These are phyloP conservation scores for Boletus semigastroideus DNA, from an alignment of 1,284 basidiomycete species.

Conservation along the genomic window DNA sequence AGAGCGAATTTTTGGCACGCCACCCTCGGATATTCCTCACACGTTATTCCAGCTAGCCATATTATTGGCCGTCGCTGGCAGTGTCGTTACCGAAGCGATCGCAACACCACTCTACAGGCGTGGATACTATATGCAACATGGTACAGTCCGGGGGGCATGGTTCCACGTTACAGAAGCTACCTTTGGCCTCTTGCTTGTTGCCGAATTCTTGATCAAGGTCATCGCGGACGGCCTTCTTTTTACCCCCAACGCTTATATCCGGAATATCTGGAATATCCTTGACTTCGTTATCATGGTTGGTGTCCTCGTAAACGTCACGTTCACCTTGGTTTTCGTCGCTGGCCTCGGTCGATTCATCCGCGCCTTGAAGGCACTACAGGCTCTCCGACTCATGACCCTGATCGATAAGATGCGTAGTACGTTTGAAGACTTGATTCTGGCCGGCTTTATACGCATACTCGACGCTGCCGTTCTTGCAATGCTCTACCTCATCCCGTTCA, in stretches of 20 bases:
- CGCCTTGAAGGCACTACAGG: conserved; percentile 87
- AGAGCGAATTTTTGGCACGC: conserved; percentile 78
- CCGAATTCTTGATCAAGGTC: conserved; percentile 90
- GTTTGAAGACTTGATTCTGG: conserved; percentile 88
- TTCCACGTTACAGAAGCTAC: conserved; percentile 83
- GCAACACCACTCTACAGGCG: conserved; percentile 88
- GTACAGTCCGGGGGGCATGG: conserved; percentile 73
- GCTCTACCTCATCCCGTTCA: conserved; percentile 95
- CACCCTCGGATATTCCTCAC: conserved; percentile 67
- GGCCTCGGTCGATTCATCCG: conserved; percentile 83
- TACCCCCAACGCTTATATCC: conserved; percentile 92
- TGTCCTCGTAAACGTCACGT: conserved; percentile 82
- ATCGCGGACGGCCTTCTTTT: conserved; percentile 92
- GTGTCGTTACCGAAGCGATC: conserved; percentile 81
- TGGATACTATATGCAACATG: conserved; percentile 65
- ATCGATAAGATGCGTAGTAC: conserved; percentile 86
- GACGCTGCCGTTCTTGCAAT: conserved; percentile 91
- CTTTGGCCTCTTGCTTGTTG: conserved; percentile 75
- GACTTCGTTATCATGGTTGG: conserved; percentile 88
- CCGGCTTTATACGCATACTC: conserved; percentile 83
- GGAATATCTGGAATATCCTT: conserved; percentile 90
- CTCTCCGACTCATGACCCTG: conserved; percentile 88
- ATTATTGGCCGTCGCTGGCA: conserved; percentile 78
- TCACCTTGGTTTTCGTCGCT: conserved; percentile 76
- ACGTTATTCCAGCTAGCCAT: conserved; percentile 77